Conservation (phyloP, 768 basidiomycete species). For the Austroboletus eburneus region DNA sequence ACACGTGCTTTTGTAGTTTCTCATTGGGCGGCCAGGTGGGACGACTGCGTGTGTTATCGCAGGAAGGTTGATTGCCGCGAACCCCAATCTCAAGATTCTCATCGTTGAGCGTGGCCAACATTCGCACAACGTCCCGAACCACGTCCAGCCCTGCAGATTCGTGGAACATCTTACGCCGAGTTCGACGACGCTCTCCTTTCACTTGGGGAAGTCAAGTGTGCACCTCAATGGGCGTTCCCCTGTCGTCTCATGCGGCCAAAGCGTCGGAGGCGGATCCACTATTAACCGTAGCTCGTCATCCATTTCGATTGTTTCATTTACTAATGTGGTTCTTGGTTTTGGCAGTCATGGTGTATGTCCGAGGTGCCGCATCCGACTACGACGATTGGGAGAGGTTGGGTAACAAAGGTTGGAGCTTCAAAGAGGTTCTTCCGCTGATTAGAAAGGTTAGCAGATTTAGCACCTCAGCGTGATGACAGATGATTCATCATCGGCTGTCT, state of each 20-base stretch:
- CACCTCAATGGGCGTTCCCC: constrained; percentile 13
- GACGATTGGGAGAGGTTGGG: constrained; percentile 24
- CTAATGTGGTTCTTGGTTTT: neutral
- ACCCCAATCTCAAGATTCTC: constrained; percentile 26
- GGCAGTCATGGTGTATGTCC: constrained; percentile 19
- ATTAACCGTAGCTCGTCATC: constrained; percentile 16
- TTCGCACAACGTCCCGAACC: constrained; percentile 15
- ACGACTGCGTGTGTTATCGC: constrained; percentile 27
- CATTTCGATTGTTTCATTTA: neutral
- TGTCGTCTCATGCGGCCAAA: constrained; percentile 3
- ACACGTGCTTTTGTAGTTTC: neutral
- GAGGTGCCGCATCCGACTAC: constrained; percentile 26
- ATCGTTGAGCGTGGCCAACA: constrained; percentile 12
- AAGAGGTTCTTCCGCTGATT: constrained; percentile 23
- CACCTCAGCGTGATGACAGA: too few relatives aligned
- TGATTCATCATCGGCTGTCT: too few relatives aligned
- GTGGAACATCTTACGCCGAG: constrained; percentile 11
- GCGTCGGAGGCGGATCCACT: constrained; percentile 56
- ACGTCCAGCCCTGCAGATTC: constrained; percentile 20
- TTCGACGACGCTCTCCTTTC: constrained; percentile 15
- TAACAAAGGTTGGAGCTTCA: constrained; percentile 25
- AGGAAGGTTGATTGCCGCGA: constrained; percentile 21
- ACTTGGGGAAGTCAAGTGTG: constrained; percentile 8
- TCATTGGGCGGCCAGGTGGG: constrained; percentile 13
- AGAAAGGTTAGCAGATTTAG: constrained; percentile 14